phyloP scores from a whole-genome alignment of 805 yeast species.

The Saccharomycopsis javanensis region DNA sequence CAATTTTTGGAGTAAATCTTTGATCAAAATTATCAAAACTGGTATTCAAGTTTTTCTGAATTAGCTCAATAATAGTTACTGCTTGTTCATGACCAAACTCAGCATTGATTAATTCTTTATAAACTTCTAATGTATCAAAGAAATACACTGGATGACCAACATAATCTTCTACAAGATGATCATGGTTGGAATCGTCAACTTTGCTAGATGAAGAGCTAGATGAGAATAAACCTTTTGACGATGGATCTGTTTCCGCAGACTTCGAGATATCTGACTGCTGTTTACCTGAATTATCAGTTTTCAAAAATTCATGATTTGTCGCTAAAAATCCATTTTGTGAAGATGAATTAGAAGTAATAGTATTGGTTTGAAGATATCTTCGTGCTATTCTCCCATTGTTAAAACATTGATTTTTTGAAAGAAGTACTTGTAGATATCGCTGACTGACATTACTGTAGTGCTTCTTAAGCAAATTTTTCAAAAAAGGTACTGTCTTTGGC shows the following conservation, averaged over 20 bases:
- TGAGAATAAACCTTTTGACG: not conserved
- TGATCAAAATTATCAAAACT: conserved; percentile 27
- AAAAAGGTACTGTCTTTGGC: not conserved
- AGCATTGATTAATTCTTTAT: conserved; percentile 38
- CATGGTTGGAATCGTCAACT: not conserved
- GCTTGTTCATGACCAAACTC: conserved; percentile 59
- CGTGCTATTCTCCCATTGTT: not conserved
- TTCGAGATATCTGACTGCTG: not conserved
- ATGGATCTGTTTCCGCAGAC: not conserved
- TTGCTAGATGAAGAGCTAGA: not conserved
- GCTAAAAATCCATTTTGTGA: not conserved
- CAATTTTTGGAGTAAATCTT: conserved; percentile 38
- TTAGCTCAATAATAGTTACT: conserved; percentile 41
- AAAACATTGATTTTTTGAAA: not conserved
- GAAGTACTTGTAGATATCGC: not conserved
- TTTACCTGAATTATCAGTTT: too few relatives aligned
- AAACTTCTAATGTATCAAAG: conserved; percentile 56
- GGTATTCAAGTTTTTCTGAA: conserved; percentile 28
- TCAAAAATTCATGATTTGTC: not conserved
- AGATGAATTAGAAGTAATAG: not conserved
- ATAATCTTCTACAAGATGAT: not conserved
- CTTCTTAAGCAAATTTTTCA: not conserved
- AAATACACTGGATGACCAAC: conserved; percentile 5
- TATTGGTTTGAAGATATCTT: not conserved
- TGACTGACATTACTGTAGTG: not conserved